Evolutionary conservation across 2,329 filamentous ascomycete genomes (phyloP).

Genomic region (Epichloe gansuensis): DNA sequence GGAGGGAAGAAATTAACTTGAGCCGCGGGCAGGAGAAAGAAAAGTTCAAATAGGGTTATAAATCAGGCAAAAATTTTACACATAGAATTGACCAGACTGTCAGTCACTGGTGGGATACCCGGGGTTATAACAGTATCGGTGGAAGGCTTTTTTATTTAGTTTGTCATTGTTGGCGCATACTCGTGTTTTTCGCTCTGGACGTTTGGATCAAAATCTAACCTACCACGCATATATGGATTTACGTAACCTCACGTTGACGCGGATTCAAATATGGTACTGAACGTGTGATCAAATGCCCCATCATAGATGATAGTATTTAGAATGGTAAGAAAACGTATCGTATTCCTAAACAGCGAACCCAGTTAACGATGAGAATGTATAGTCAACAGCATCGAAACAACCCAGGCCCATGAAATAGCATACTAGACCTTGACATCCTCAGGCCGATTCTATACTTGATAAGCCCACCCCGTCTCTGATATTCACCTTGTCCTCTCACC

Average conservation of each 20-base stretch:
- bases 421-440: background rate
- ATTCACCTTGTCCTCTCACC: background rate
- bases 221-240: background rate
- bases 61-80: background rate
- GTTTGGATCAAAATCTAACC: too few relatives aligned
- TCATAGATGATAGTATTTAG: background rate
- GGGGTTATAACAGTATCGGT: background rate
- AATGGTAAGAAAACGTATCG: background rate
- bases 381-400: background rate
- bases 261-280: background rate
- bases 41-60: background rate
- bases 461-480: background rate
- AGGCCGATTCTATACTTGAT: background rate
- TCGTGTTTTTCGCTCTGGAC: too few relatives aligned
- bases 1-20: constrained; percentile 14
- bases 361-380: background rate
- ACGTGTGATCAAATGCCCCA: background rate
- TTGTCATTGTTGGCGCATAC: background rate
- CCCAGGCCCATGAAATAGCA: background rate
- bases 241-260: background rate
- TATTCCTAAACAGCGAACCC: background rate
- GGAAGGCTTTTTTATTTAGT: background rate
- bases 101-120: background rate
- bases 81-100: background rate
- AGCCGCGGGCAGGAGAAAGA: background rate